Percentiles rank a stretch among this genome's conserved stretches.
Evolutionary conservation across 2,329 filamentous ascomycete species (phyloP).

Genomic region (Fusarium caatingaense): DNA sequence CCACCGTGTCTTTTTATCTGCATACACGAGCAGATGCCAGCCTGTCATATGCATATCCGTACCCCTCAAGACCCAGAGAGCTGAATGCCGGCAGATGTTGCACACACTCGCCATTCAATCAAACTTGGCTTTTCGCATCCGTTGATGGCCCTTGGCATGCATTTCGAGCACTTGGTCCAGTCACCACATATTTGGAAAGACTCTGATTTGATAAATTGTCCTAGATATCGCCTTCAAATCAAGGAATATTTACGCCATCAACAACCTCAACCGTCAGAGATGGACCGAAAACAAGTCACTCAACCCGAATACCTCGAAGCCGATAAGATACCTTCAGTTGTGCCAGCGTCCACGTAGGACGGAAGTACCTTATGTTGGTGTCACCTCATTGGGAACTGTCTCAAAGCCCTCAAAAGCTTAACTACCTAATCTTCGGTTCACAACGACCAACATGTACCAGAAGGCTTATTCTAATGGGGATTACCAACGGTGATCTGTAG

Average conservation of each 20-base stretch:
- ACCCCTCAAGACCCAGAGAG: slow-evolving; percentile 39
- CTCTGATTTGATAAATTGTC: not conserved
- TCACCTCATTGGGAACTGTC: slow-evolving; percentile 34
- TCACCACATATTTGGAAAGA: slow-evolving; percentile 26
- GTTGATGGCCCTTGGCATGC: slow-evolving; percentile 31
- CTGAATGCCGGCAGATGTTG: slow-evolving; percentile 43
- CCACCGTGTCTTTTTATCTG: slow-evolving; percentile 40
- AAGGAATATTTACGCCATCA: slow-evolving; percentile 4
- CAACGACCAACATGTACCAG: not conserved
- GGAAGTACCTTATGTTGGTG: slow-evolving; percentile 21
- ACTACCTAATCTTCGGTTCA: not conserved
- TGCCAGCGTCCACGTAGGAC: slow-evolving; percentile 2
- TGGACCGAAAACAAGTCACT: not conserved
- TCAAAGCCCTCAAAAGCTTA: slow-evolving; percentile 35
- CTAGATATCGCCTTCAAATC: not conserved
- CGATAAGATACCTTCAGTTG: not conserved
- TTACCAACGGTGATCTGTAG: not conserved
- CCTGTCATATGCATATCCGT: slow-evolving; percentile 30
- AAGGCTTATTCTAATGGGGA: not conserved
- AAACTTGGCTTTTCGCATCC: slow-evolving; percentile 43
- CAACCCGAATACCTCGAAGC: not conserved
- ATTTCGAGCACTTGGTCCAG: slow-evolving; percentile 35
- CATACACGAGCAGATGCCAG: slow-evolving; percentile 39
- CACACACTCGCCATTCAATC: slow-evolving; percentile 35
- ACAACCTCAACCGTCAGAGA: not conserved